phyloP scores from a whole-genome alignment of 1,139 yeast species.

The Meyerozyma carpophila region DNA sequence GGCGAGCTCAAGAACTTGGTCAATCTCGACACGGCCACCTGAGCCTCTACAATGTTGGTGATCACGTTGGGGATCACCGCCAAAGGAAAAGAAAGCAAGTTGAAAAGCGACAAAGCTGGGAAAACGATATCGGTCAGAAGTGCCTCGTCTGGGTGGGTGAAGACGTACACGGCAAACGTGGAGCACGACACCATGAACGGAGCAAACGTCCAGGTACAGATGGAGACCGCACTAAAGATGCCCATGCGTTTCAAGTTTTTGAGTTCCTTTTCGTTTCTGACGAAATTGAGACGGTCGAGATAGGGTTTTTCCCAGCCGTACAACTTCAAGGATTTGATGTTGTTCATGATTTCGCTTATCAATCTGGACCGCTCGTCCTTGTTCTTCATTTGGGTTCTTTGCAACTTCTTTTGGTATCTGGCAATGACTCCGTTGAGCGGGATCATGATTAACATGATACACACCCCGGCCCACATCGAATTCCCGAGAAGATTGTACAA shows the following conservation, averaged over 20 bases:
- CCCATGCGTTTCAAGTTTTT: constrained; percentile 75
- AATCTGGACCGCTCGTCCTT: constrained; percentile 48
- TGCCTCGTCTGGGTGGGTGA: constrained; percentile 54
- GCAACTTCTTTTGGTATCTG: constrained; percentile 67
- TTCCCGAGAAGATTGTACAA: constrained; percentile 51
- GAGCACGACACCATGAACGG: constrained; percentile 90
- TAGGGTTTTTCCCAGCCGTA: constrained; percentile 96
- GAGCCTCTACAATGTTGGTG: constrained; percentile 81
- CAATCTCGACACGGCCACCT: constrained; percentile 79
- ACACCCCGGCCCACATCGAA: constrained; percentile 97
- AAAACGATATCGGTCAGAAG: constrained; percentile 89
- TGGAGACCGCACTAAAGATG: constrained; percentile 63
- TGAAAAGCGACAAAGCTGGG: constrained; percentile 88
- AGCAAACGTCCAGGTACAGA: constrained; percentile 79
- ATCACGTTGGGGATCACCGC: constrained; percentile 92
- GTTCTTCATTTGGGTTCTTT: constrained; percentile 48
- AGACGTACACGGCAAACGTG: constrained; percentile 81
- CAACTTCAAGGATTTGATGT: constrained; percentile 84
- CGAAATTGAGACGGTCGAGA: constrained; percentile 62
- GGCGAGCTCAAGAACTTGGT: constrained; percentile 66
- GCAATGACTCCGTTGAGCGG: constrained; percentile 80
- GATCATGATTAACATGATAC: constrained; percentile 75
- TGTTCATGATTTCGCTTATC: constrained; percentile 83
- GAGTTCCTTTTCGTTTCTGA: constrained; percentile 87
- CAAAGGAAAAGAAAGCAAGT: constrained; percentile 82